Evolutionary conservation across 352 stramenopile genomes (phyloP), one percentile per base, ranked within the genome.

Genomic region (Blastocystis sp.): DNA sequence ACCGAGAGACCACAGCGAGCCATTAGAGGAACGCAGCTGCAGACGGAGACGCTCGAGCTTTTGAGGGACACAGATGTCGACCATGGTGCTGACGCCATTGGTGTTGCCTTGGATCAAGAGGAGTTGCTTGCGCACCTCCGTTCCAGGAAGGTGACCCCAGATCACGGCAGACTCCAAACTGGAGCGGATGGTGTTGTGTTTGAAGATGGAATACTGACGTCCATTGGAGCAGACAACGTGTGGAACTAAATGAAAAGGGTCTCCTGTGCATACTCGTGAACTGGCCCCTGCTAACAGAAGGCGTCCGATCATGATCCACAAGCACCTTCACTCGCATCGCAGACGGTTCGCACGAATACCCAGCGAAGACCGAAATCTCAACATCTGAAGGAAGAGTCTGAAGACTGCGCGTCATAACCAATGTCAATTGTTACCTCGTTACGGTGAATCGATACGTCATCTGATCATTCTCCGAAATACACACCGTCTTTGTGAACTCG

Each of bases 211-310:
- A 29, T 81, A 81, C 27, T 81, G 69, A 8, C 29, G 61, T 21
- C 69, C 69, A 40, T 38, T 81, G 29, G 69, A 81, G 42, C 69
- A 81, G n/a, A 81, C 46, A n/a, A 61, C 56, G 27, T 81, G 42
- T 8, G 69, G 69, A 53, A 81, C 69, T 81, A 64, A 32, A 29
- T 64, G 14, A 65, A 18, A 65, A 18, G 34, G 9, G 18, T 16
- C 8, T 38, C 9, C 14, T 4, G n/a, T 7, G 8, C 27, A 18
- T 24, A 81, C 69, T 81, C 4, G 69, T 65, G 40, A 81, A 81
- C 16, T 48, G 51, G 11, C 69, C 69, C 24, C 42, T 59, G 21
- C 61, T 32, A 4, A 64, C 36, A 42, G 69, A 38, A 9, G 46
- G 44, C 6, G 34, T 21, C 48, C 38, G 21, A 6, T 8, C 16